Base-by-base conservation (phyloP, 805 yeast species). In the Sugiyamaella marilandica region DNA sequence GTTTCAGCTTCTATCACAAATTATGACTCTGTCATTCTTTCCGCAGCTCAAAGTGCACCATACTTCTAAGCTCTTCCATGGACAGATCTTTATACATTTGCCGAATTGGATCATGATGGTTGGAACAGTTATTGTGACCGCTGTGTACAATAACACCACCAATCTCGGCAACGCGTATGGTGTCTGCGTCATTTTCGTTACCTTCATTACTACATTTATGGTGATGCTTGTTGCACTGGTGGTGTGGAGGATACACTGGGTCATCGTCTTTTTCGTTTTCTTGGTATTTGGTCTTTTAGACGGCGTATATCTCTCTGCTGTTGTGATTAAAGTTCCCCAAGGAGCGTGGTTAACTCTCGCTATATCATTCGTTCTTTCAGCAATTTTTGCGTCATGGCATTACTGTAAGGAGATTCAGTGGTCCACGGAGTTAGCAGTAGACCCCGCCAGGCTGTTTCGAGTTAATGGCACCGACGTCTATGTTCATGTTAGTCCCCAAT, bases 311-410 rank as follows among this genome's bases (percentile, higher is more conserved):
- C 70, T 80, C 14, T 65, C 73, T 49, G 73, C 83, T 2, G 80
- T 78, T 51, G 56, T 78, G 57, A 73, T 70, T 58, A 81, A 81
- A 62, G 74, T 81, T 2, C 74, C 77, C 0, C 78, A 77, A 55
- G 85, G 84, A 36, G 85, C 84, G 1, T 81, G 85, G 85, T 79
- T 80, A 59, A 80, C 85, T 0, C 63, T 81, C 32, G 46, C 54
- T 29, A 47, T 51, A 26, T 46, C 53, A 9, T 19, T 39, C 31
- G 45, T 51, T 10, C 43, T 55, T 10, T 33, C 54, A 5, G 14
- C 21, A 14, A 21, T 43, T 7, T 50, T 45, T 24, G 13, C 29
- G 5, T 19, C 34, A 7, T 53, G 54, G 54, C 35, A 50, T 16
- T 36, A 36, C 10, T 50, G 56, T 41, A 53, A 53, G 26, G 45